phyloP scores from a whole-genome alignment of 169 alveolate genomes.

The Eimeria falciformis region DNA sequence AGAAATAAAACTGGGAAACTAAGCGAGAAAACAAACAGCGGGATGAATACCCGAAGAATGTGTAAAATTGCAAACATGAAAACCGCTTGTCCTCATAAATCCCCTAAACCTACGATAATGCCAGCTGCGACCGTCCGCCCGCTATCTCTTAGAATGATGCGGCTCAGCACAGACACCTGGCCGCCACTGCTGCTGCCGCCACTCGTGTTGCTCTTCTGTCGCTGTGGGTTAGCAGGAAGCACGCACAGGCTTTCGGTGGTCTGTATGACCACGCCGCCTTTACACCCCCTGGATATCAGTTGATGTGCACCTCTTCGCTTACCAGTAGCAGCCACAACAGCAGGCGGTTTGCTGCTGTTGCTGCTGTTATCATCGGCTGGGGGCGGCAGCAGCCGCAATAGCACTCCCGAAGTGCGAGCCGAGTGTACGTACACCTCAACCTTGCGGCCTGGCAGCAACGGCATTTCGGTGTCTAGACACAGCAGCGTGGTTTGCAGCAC shows the following conservation, averaged over 20 bases:
- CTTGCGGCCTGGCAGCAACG: constrained; percentile 77
- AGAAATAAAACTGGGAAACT: no score
- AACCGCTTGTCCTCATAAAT: not conserved
- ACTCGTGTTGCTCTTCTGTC: not conserved
- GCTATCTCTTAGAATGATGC: constrained; percentile 74
- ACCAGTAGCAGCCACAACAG: not conserved
- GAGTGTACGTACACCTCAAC: constrained; percentile 39
- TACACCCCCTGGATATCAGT: not conserved
- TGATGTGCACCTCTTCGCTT: not conserved
- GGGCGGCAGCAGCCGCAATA: not conserved
- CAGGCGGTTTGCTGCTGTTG: not conserved
- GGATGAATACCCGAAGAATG: no score
- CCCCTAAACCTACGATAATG: not conserved
- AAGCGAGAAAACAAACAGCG: no score
- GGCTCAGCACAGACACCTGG: constrained; percentile 45
- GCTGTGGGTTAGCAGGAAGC: not conserved
- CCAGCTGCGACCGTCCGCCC: constrained; percentile 75
- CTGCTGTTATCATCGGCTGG: not conserved
- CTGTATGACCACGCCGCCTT: constrained; percentile 14
- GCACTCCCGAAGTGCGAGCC: not conserved
- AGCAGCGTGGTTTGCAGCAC: constrained; percentile 62
- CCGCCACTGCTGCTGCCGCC: not conserved
- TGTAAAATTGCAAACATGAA: no score
- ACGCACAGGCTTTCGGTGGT: constrained; percentile 14
- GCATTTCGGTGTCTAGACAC: constrained; percentile 75